These are phyloP conservation scores for Sclerotinia nivalis DNA, from an alignment of 2,329 filamentous ascomycete genomes.

Conservation along the genomic window DNA sequence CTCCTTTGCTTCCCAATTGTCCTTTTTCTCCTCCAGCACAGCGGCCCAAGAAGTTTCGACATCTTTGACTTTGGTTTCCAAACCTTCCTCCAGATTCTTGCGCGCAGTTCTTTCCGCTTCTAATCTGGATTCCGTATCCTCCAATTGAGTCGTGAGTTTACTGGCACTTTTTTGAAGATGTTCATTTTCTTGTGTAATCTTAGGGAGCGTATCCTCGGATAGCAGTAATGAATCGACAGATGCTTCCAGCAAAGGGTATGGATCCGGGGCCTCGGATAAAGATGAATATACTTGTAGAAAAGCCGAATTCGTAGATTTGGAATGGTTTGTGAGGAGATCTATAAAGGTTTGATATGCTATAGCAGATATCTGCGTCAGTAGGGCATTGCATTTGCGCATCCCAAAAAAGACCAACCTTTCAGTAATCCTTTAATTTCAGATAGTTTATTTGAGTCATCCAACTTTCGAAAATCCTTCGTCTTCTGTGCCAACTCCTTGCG, in stretches of 20 bases:
- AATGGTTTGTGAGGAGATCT: slow-evolving; percentile 92
- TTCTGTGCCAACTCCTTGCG: slow-evolving; percentile 98
- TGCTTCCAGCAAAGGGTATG: slow-evolving; percentile 92
- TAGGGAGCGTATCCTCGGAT: slow-evolving; percentile 89
- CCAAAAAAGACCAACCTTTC: slow-evolving; percentile 61
- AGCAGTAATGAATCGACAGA: slow-evolving; percentile 92
- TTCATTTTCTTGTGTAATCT: slow-evolving; percentile 83
- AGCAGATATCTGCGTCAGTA: slow-evolving; percentile 10
- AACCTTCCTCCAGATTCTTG: slow-evolving; percentile 72
- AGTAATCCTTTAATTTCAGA: slow-evolving; percentile 85
- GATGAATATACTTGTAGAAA: slow-evolving; percentile 93
- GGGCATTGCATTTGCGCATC: slow-evolving; percentile 5
- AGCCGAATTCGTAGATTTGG: slow-evolving; percentile 88
- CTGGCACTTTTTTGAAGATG: slow-evolving; percentile 79
- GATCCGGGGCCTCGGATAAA: slow-evolving; percentile 92
- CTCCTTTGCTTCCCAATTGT: slow-evolving; percentile 96
- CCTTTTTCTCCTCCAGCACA: slow-evolving; percentile 87
- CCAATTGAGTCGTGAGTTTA: slow-evolving; percentile 75
- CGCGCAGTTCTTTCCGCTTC: slow-evolving; percentile 73
- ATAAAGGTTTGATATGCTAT: slow-evolving; percentile 95
- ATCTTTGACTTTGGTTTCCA: slow-evolving; percentile 82
- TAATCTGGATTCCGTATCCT: slow-evolving; percentile 78
- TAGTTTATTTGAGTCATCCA: slow-evolving; percentile 85
- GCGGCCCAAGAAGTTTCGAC: slow-evolving; percentile 88
- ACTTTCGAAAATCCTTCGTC: slow-evolving; percentile 95